These are phyloP conservation scores for Fraxinus floribunda DNA, from an alignment of 305 asterid genomes.

Conservation along the genomic window DNA sequence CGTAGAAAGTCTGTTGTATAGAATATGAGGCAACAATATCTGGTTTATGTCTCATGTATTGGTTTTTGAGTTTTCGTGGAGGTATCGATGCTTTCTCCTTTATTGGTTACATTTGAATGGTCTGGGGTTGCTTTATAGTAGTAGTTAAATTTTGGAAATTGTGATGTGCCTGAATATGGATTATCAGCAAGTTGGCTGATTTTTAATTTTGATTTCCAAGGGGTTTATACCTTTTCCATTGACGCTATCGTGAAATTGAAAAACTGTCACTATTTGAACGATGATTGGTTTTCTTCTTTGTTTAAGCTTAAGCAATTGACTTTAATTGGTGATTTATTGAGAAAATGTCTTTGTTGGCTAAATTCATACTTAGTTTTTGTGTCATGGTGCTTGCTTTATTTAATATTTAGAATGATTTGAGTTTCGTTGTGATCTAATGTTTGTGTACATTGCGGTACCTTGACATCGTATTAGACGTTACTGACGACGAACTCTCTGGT, in stretches of 20 bases:
- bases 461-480: neutral
- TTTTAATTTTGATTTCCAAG: constrained; percentile 6
- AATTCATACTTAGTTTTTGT: neutral
- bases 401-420: neutral
- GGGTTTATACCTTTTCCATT: constrained; percentile 5
- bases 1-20: constrained; percentile 23
- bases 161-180: constrained; percentile 10
- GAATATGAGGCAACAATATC: constrained; percentile 28
- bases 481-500: neutral
- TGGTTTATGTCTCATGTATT: constrained; percentile 25
- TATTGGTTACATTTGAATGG: constrained; percentile 28
- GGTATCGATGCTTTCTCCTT: constrained; percentile 8
- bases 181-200: constrained; percentile 13
- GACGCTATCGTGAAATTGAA: constrained; percentile 19
- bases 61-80: constrained; percentile 22
- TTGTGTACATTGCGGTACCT: neutral
- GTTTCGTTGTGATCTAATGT: neutral
- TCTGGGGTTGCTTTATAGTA: constrained; percentile 19
- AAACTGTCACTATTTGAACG: constrained; percentile 13
- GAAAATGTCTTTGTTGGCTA: neutral
- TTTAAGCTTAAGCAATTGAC: constrained; percentile 7
- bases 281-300: constrained; percentile 8
- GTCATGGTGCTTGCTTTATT: neutral
- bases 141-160: constrained; percentile 19
- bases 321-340: constrained; percentile 21